Percentiles rank a stretch among this genome's conserved stretches.
phyloP scores from a whole-genome alignment of 108 stramenopile species.

The Pseudonitzschia delicatissima region DNA sequence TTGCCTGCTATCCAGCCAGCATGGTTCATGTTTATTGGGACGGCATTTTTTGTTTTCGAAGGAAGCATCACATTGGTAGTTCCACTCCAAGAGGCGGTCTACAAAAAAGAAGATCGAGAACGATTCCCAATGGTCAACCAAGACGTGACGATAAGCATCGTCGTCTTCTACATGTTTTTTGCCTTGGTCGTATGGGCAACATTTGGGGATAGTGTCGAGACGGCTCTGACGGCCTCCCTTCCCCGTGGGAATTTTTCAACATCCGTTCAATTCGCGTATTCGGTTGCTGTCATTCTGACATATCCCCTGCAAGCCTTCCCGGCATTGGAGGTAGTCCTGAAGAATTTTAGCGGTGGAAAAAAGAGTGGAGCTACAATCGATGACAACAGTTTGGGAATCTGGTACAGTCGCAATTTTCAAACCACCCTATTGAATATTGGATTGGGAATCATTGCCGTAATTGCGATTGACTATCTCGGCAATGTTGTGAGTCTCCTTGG shows the following conservation, averaged over 20 bases:
- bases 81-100: constrained; percentile 52
- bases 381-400: neutral
- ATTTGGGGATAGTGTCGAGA: constrained; percentile 42
- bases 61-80: constrained; percentile 54
- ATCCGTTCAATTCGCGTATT: constrained; percentile 47
- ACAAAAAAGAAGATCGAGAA: constrained; percentile 30
- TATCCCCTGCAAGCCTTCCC: constrained; percentile 66
- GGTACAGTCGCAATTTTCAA: constrained; percentile 13
- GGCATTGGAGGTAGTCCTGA: constrained; percentile 42
- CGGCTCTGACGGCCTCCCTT: constrained; percentile 48
- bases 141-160: constrained; percentile 33
- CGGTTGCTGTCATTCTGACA: constrained; percentile 48
- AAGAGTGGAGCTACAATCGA: neutral
- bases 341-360: neutral
- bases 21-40: constrained; percentile 59
- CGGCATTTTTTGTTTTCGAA: constrained; percentile 52
- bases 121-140: constrained; percentile 35
- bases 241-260: constrained; percentile 35
- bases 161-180: constrained; percentile 47
- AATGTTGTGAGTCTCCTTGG: constrained; percentile 55
- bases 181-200: constrained; percentile 44
- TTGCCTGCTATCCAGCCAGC: constrained; percentile 22
- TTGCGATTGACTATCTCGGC: constrained; percentile 40
- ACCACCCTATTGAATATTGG: constrained; percentile 21
- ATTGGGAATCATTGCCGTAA: constrained; percentile 35